A percentile compares a stretch with the other conserved stretches of the same genome.
These are phyloP conservation scores for Paratinospora sagittata DNA, from an alignment of 164 flowering plant genomes.

Conservation along the genomic window DNA sequence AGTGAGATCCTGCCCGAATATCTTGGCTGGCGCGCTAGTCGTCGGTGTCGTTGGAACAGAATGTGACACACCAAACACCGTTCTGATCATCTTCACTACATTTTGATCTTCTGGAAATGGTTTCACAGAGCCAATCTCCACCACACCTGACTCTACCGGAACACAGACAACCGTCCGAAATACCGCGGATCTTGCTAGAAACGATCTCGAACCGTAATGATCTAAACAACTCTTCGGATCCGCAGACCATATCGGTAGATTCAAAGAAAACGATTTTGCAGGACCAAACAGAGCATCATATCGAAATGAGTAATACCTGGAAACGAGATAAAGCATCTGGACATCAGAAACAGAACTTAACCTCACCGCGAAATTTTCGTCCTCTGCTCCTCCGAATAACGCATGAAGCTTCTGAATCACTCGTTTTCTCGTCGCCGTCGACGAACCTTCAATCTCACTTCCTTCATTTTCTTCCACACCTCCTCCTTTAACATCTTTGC, in stretches of 20 bases:
- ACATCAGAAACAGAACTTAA: constrained; percentile 44
- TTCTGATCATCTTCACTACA: constrained; percentile 36
- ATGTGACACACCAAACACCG: constrained; percentile 35
- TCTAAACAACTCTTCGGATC: too few species aligned
- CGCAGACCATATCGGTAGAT: too few species aligned
- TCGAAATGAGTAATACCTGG: too few species aligned
- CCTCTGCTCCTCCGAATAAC: too few species aligned
- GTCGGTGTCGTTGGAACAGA: constrained; percentile 26
- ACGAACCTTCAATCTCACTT: too few species aligned
- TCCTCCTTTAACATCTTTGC: constrained; percentile 27
- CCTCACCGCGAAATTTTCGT: constrained; percentile 28
- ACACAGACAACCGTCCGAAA: constrained; percentile 56
- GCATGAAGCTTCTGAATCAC: too few species aligned
- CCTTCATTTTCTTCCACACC: constrained; percentile 11
- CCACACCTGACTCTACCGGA: constrained; percentile 65
- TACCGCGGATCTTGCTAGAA: constrained; percentile 47
- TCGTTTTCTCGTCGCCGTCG: too few species aligned
- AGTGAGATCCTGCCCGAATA: constrained; percentile 71
- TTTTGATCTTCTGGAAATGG: constrained; percentile 55
- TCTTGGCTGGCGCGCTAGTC: constrained; percentile 32
- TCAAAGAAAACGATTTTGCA: too few species aligned
- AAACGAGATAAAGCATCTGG: constrained; percentile 67
- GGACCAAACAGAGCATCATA: too few species aligned
- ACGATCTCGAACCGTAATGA: too few species aligned
- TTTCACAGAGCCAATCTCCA: constrained; percentile 90